Base-by-base conservation (phyloP, 176 grass and related monocot species). In the Stipa capillata region DNA sequence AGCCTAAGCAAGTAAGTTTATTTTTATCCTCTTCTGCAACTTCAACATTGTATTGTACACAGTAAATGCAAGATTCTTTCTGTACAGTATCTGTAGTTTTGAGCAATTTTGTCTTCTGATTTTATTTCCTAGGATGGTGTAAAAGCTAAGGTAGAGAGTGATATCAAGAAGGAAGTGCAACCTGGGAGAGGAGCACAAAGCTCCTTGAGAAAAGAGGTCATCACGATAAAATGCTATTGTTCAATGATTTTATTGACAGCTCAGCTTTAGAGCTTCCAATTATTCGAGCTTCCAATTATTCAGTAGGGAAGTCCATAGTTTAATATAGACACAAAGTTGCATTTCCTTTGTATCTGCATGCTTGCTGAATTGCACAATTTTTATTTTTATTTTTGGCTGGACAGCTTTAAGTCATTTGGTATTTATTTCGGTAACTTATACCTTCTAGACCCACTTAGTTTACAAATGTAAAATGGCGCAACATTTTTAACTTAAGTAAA, bases 191-290 rank as follows among this genome's bases (percentile, higher is more conserved):
- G 77, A 41, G 87, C 76, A 12, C 89, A 92, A 56, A 80, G 56
- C 27, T 85, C 84, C 53, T 87, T 87, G 84, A 89, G 89, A 35
- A 82, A 87, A 85, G 89, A 95, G 93, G 89, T 92, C 81, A 6
- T 61, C 13, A 54, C 57, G 55, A 14, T 41, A 4, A 52, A 13
- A 41, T 41, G 60, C 48, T 63, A 18, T 16, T 54, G 6, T 37
- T 32, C 3, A 37, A 37, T 35, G 11, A 41, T 65, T 35, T 57
- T 69, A 40, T 60, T 37, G 23, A n/a, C 32, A 62, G 53, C 24
- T 53, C n/a, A n/a, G 32, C 32, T 56, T 63, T 50, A 20, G 29
- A 31, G 42, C n/a, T n/a, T n/a, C n/a, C n/a, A n/a, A n/a, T n/a
- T n/a, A n/a, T n/a, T n/a, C n/a, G n/a, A n/a, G n/a, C n/a, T n/a